Evolutionary conservation across 257 asterid genomes (phyloP), one percentile per base, ranked within the genome.

Genomic region (Primulina huaijiensis): DNA sequence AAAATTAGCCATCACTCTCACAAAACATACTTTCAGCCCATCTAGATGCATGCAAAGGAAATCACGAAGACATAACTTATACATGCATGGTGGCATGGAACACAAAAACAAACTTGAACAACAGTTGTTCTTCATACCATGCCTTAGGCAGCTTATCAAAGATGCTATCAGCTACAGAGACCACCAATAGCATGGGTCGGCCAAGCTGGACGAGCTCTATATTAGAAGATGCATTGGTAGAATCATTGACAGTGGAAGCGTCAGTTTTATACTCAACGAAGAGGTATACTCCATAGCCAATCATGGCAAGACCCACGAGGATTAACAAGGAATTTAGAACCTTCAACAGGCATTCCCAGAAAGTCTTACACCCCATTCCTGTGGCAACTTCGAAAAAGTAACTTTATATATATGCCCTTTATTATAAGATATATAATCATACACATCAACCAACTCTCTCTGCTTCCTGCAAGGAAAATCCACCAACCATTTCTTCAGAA

Each of bases 141-240:
- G 85, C 82, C 75, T 79, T 84, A n/a, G 89, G 89, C 62, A 84
- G 89, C 33, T 84, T 84, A 73, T 82, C 85, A 34, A 82, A 75
- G 67, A 79, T 61, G 73, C 25, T 71, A 62, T 65, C 53, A 2
- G 53, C 78, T 55, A 82, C 46, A 30, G 87, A 77, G 40, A 82
- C 72, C 1, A 82, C 78, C 77, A 80, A 75, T 62, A 84, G 78
- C 85, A 84, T 75, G 1, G 89, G 89, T 3, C 89, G 85, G 57
- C 87, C 85, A 7, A 84, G 69, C 74, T 82, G 77, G 1, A 84
- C 59, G 14, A 82, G 2, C 17, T 74, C 87, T 19, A 56, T 78
- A n/a, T 68, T 63, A 3, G 80, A 21, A 5, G 80, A 78, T 20
- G 77, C 60, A 64, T 7, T 27, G 6, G 60, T 66, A 19, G 77